These are phyloP conservation scores for Salix caprea DNA, from an alignment of 345 rosid genomes.

Conservation along the genomic window DNA sequence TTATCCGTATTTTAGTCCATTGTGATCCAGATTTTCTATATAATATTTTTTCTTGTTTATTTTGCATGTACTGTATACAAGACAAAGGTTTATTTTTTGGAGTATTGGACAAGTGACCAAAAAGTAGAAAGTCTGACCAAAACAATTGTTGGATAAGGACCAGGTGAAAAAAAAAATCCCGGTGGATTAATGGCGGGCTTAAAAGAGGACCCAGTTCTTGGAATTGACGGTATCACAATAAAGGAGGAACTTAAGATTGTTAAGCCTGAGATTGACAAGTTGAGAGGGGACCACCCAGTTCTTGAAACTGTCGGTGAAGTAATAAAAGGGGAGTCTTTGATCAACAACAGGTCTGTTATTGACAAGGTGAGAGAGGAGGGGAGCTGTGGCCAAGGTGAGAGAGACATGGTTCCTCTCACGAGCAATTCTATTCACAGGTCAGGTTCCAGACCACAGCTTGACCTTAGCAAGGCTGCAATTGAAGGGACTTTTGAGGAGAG, in stretches of 20 bases:
- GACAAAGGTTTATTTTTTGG: background rate
- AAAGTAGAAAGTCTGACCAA: constrained; percentile 11
- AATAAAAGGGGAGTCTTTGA: background rate
- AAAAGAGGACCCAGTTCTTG: constrained; percentile 44
- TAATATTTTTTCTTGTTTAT: background rate
- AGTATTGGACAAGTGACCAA: constrained; percentile 21
- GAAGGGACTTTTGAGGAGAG: constrained; percentile 88
- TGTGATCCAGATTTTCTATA: background rate
- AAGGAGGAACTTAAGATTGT: constrained; percentile 24
- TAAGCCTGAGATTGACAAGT: constrained; percentile 15
- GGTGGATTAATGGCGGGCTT: constrained; percentile 37
- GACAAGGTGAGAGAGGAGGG: constrained; percentile 34
- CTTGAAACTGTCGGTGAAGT: background rate
- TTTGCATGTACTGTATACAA: background rate
- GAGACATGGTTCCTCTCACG: constrained; percentile 57
- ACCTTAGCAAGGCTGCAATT: constrained; percentile 95
- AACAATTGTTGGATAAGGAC: constrained; percentile 21
- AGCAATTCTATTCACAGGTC: constrained; percentile 78
- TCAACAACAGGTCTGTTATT: background rate
- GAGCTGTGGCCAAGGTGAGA: constrained; percentile 35
- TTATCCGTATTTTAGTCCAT: background rate
- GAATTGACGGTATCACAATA: constrained; percentile 20
- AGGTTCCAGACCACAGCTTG: constrained; percentile 90
- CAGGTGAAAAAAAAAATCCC: constrained; percentile 1
- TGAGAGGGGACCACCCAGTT: constrained; percentile 15